Evolutionary conservation across 2,329 filamentous ascomycete species (phyloP), one percentile per base, ranked within the genome.

Genomic region (Penicillium sp.): DNA sequence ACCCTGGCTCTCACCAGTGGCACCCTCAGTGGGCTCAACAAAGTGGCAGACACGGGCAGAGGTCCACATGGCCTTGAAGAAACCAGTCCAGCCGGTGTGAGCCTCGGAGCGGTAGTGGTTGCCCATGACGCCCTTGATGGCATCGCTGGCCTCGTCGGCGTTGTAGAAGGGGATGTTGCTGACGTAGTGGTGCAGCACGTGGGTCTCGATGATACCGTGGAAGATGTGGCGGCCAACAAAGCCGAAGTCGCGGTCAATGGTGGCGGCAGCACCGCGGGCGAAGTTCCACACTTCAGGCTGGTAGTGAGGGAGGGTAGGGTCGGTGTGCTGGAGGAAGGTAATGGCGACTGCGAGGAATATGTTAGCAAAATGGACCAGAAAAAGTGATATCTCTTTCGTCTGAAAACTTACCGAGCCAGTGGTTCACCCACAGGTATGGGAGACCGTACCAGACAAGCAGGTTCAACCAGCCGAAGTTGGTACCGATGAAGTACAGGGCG

Each of bases 141-240:
- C 93, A 69, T 97, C 93, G 69, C 87, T 89, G 57, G 93, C 93
- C 81, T 97, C 93, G 68, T 96, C 92, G 72, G 93, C 93, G 77
- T 97, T 84, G 81, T 97, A 97, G 81, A 97, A 97, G 62, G 93
- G 93, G 67, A 97, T 97, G 71, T 87, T 91, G 79, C 89, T 93
- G 75, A 97, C 86, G 78, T 96, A 97, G 85, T 97, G 93, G 83
- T 97, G 93, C 60, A 96, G 89, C 59, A 97, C 93, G 80, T 97
- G 93, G 49, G 93, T 97, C 83, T 97, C 93, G 76, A 97, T 89
- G 77, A 97, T 97, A 71, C 93, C 93, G 83, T 97, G 93, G 75
- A 97, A 83, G 61, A 97, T 84, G 68, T 89, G 84, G 69, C 92
- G 91, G 60, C 93, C 93, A 72, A 97, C 88, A 82, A 97, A 97